These are phyloP conservation scores for Cladobotryum protrusum DNA, from an alignment of 2,329 filamentous ascomycete genomes.

Conservation along the genomic window DNA sequence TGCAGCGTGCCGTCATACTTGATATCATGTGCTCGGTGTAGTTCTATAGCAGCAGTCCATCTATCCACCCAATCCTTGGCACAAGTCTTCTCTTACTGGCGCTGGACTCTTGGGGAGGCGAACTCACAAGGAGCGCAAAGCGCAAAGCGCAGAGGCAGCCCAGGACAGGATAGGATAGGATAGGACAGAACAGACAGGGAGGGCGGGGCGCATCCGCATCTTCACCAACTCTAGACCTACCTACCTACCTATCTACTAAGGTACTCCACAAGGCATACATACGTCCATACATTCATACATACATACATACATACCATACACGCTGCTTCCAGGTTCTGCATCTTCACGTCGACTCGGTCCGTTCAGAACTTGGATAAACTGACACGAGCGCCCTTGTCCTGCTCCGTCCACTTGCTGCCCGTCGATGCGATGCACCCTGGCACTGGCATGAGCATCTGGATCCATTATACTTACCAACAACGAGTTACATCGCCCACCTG, in stretches of 20 bases:
- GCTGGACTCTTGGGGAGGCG: background rate
- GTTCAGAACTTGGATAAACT: background rate
- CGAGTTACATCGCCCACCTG: background rate
- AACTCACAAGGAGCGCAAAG: too few relatives aligned
- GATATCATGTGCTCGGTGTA: background rate
- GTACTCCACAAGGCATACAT: background rate
- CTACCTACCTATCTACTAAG: too few relatives aligned
- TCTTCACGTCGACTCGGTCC: background rate
- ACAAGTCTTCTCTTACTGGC: background rate
- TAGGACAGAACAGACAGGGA: background rate
- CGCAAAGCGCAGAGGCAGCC: too few relatives aligned
- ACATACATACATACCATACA: background rate
- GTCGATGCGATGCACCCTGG: background rate
- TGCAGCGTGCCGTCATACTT: conserved; percentile 15
- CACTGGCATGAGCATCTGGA: background rate
- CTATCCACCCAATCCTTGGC: too few relatives aligned
- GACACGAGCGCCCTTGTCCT: background rate
- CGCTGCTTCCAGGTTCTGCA: background rate
- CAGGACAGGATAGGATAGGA: background rate
- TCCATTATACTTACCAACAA: background rate
- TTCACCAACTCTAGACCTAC: background rate
- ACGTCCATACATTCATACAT: background rate
- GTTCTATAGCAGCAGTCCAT: background rate
- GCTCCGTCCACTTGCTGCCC: background rate
- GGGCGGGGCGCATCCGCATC: background rate